Evolutionary conservation across 2,329 filamentous ascomycete genomes (phyloP).

Genomic region (Exutisphaerella laricina): DNA sequence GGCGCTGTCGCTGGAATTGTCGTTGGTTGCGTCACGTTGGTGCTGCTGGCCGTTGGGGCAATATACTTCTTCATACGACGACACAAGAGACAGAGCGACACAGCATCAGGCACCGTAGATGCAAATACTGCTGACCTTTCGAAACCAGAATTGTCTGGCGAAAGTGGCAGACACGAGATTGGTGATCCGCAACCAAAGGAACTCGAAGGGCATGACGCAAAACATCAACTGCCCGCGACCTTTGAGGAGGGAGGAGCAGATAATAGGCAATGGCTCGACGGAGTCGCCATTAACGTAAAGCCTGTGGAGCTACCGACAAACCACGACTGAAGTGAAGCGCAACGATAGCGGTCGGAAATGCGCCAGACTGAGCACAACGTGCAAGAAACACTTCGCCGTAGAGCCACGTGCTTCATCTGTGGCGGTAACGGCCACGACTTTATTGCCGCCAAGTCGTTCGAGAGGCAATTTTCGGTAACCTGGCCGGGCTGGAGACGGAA

Average conservation of each 20-base stretch:
- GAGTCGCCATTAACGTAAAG: not conserved
- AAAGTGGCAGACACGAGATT: not conserved
- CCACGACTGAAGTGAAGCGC: no score
- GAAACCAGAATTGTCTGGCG: not conserved
- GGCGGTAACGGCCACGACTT: no score
- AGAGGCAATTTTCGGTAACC: no score
- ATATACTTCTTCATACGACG: not conserved
- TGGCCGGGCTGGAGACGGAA: no score
- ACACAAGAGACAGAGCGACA: not conserved
- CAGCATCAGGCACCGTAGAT: not conserved
- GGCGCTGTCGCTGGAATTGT: constrained; percentile 8
- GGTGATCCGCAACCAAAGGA: not conserved
- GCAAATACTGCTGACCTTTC: not conserved
- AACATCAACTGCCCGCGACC: not conserved
- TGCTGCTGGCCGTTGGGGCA: not conserved
- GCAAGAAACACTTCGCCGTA: no score
- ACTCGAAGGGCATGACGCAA: not conserved
- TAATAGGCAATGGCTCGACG: not conserved
- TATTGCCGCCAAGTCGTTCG: no score
- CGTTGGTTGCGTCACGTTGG: not conserved
- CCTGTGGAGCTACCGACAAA: not conserved
- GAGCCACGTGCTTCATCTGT: no score
- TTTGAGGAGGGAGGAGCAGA: not conserved
- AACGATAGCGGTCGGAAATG: no score
- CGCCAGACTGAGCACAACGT: no score